Base-by-base conservation (phyloP, 1,139 yeast genomes). In the Yamadazyma atmosphaerica region DNA sequence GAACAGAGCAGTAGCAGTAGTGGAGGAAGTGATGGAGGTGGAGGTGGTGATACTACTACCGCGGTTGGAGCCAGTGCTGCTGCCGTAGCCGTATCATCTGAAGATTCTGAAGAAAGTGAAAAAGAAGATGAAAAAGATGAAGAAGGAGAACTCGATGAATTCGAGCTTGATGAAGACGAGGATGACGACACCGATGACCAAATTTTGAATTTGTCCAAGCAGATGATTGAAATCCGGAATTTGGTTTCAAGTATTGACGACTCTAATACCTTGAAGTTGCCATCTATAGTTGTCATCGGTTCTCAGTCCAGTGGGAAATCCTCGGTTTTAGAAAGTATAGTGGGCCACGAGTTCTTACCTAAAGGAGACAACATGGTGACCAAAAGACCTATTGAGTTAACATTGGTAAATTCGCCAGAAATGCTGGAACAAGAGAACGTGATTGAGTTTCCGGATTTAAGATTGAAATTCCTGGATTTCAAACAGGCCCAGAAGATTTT, bases 261-360 rank as follows among this genome's bases (percentile, higher is more conserved):
- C 44, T 69, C 84, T 4, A 90, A 88, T 30, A 78, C 87, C 10
- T 69, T 92, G 33, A 86, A 83, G 47, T 68, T 94, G 30, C 98
- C 98, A 1, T 86, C 96, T 0, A 94, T 94, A 50, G 98, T 94
- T 13, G 98, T 94, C 1, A 80, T 94, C 49, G 98, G 99, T 0
- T 92, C 98, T 1, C 98, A 94, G 65, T 86, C 96, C 9, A 87
- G 96, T 36, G 99, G 99, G 37, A 90, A 90, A 60, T 86, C 96
- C 0, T 89, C 97, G 0, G 98, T 90, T 1, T 72, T 90, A 42
- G 98, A 90, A 58, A 80, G 96, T 12, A 85, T 90, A 43, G 98
- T 90, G 2, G 98, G 98, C 10, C 95, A 86, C 51, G 96, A 90
- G 54, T 90, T 90, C 52, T 67, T 90, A 42, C 98, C 98, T 21